These are phyloP conservation scores for Aspergillus diversus DNA, from an alignment of 495 filamentous ascomycete species.

Conservation along the genomic window DNA sequence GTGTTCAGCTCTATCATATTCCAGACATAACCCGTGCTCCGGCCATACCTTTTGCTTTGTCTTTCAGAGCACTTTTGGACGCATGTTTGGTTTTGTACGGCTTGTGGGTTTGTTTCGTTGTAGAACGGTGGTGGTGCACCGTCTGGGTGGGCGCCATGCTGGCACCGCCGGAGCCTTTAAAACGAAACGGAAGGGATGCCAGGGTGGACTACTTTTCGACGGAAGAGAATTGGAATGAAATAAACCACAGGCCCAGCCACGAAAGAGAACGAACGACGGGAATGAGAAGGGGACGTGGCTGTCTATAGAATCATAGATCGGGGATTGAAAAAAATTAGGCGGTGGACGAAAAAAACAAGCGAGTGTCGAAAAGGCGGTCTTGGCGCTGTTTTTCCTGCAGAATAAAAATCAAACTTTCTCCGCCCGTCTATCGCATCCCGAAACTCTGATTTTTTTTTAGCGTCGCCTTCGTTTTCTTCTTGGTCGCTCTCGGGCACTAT, in stretches of 20 bases:
- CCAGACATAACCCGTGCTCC: neutral
- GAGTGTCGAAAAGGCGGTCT: constrained; percentile 27
- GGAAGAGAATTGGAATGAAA: neutral
- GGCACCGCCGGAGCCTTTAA: constrained; percentile 77
- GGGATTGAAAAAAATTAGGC: constrained; percentile 26
- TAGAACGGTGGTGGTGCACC: constrained; percentile 86
- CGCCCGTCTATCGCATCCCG: neutral
- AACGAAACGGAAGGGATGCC: constrained; percentile 78
- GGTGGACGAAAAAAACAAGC: constrained; percentile 28
- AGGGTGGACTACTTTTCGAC: constrained; percentile 24
- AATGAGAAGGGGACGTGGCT: constrained; percentile 2
- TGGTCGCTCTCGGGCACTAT: neutral
- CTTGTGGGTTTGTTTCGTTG: constrained; percentile 85
- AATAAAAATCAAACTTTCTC: constrained; percentile 25
- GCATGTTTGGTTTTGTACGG: constrained; percentile 88
- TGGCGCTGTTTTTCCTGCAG: constrained; percentile 32
- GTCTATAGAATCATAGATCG: constrained; percentile 19
- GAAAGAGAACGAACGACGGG: constrained; percentile 6
- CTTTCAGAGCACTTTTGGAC: constrained; percentile 82
- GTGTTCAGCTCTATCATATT: neutral
- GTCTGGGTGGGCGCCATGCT: constrained; percentile 51
- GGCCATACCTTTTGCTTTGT: constrained; percentile 74
- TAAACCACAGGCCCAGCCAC: neutral
- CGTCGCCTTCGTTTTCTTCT: constrained; percentile 15
- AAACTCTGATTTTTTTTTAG: neutral